Percentiles rank a stretch among this genome's conserved stretches.
These are phyloP conservation scores for Rosa persica DNA, from an alignment of 306 rosid species.

Conservation along the genomic window DNA sequence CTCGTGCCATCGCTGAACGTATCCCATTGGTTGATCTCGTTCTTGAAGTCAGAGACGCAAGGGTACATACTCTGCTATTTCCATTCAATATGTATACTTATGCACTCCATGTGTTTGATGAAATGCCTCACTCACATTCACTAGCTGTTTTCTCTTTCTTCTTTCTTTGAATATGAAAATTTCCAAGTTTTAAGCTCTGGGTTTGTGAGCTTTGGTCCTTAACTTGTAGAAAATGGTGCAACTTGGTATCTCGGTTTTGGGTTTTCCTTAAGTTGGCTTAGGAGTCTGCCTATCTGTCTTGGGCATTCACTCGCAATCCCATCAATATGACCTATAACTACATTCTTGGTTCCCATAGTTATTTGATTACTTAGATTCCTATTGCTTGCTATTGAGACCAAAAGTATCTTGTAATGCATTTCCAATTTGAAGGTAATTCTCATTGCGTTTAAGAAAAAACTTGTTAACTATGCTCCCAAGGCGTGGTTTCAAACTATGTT, in stretches of 20 bases:
- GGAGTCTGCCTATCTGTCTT: background rate
- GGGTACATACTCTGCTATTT: constrained; percentile 34
- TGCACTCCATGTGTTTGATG: constrained; percentile 30
- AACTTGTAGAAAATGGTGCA: background rate
- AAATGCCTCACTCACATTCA: constrained; percentile 15
- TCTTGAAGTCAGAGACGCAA: constrained; percentile 76
- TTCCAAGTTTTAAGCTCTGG: background rate
- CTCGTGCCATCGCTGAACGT: constrained; percentile 63
- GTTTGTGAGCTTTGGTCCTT: background rate
- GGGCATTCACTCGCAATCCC: background rate
- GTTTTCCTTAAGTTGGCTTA: background rate
- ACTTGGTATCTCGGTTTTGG: background rate
- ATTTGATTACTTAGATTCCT: background rate
- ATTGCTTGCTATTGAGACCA: background rate
- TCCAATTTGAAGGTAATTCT: background rate
- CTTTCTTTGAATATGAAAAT: background rate
- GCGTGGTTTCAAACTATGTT: background rate
- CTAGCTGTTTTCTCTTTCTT: background rate
- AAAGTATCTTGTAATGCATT: background rate
- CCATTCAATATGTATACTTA: background rate
- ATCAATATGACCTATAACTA: background rate
- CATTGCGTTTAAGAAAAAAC: background rate
- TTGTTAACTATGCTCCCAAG: background rate
- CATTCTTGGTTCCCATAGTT: background rate
- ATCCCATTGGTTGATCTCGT: constrained; percentile 65